Base-by-base conservation (phyloP, 108 stramenopile genomes). In the Nitzschia inconspicua region DNA sequence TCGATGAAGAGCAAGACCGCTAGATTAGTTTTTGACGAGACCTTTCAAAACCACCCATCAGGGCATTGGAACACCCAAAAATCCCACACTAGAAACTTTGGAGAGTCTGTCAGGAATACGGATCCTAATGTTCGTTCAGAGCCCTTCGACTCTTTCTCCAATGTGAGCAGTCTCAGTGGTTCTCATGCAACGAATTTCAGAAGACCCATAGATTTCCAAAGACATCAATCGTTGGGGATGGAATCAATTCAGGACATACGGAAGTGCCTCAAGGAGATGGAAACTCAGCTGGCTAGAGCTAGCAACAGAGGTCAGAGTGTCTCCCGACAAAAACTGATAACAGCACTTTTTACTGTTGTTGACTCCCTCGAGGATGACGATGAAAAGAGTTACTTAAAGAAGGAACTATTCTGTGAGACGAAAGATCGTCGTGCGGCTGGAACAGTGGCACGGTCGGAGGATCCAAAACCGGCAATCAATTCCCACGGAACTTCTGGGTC, bases 291-390 rank as follows among this genome's bases (percentile, higher is more conserved):
- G 13, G 35, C 36, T 18, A 28, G 57, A 29, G 65, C 65, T 8
- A 28, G 35, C 2, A 34, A 56, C 35, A 66, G 47, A 4, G 65
- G 55, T 31, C 42, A 66, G 35, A 28, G 55, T 7, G 46, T 66
- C 19, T 51, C 49, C n/a, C 44, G 65, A 3, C 46, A 66, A 26
- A 66, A 66, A 28, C 55, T 66, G 22, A 66, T 66, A 47, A 19
- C 46, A 4, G 65, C 65, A 27, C 53, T 66, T 23, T 57, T 66
- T 27, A 66, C 65, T 1, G 65, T 66, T 5, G 65, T 55, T 6
- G 65, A 66, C 44, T 66, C 65, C 28, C 37, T 66, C 3, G 65
- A 66, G 28, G 55, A 66, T 30, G n/a, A 28, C 28, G 65, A 66
- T 2, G 65, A 66, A 36, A 43, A 54, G n/a, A 31, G 43, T 30